Evolutionary conservation across 169 alveolate species (phyloP).

Genomic region (Plasmodium coatneyi): DNA sequence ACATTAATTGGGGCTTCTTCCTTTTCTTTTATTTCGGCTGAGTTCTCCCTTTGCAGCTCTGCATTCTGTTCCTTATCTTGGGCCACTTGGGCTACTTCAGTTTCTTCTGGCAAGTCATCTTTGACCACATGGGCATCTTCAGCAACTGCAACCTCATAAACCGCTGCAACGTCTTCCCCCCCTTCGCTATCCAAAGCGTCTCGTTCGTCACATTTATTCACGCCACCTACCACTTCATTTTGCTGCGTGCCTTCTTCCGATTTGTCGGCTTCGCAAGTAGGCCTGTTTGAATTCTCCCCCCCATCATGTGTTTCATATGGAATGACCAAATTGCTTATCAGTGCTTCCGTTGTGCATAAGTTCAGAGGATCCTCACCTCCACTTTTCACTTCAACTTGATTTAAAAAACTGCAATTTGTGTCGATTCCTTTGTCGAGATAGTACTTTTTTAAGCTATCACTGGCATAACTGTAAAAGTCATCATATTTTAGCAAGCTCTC

Average conservation of each 20-base stretch:
- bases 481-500: conserved; percentile 41
- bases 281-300: background rate
- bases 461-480: conserved; percentile 7
- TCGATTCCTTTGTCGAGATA: conserved; percentile 1
- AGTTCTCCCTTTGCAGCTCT: background rate
- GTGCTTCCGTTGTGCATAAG: background rate
- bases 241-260: background rate
- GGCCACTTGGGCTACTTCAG: background rate
- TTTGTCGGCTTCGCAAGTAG: background rate
- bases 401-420: background rate
- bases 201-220: background rate
- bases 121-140: background rate
- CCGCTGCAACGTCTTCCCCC: background rate
- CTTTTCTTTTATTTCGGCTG: background rate
- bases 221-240: background rate
- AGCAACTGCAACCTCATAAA: background rate
- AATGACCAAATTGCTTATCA: background rate
- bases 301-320: background rate
- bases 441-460: conserved; percentile 18
- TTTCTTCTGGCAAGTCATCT: background rate
- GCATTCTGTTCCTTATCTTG: background rate
- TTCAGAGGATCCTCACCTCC: background rate
- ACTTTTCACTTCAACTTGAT: background rate
- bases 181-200: background rate
- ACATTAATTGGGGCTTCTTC: background rate